A percentile compares a stretch with the other conserved stretches of the same genome.
Conservation (phyloP, 75 land plant genomes). For the Selaginella moellendorffii region DNA sequence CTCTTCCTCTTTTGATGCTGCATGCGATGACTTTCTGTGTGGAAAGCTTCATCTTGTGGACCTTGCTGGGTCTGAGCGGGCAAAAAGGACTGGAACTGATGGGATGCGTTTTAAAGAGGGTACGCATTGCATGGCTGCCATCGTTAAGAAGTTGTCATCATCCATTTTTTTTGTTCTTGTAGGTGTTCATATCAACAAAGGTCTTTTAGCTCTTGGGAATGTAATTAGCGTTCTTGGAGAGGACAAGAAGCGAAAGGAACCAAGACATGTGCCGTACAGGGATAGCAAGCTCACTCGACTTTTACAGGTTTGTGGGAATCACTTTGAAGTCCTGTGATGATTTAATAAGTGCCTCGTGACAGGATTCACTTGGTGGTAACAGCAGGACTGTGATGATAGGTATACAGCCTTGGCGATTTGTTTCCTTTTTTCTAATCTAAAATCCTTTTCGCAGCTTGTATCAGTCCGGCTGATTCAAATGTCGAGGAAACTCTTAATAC, state of each 20-base stretch:
- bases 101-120: conserved; percentile 99
- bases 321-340: too few relatives aligned
- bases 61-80: conserved; percentile 98
- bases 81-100: conserved; percentile 98
- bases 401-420: conserved; percentile 19
- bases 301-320: conserved; percentile 33
- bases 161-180: conserved; percentile 11
- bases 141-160: neutral
- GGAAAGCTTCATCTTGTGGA: conserved; percentile 96
- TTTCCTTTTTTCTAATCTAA: neutral
- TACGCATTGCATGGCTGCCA: neutral
- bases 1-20: conserved; percentile 28
- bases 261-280: conserved; percentile 92
- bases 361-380: conserved; percentile 99
- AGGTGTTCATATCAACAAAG: conserved; percentile 98
- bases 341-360: too few relatives aligned
- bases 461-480: conserved; percentile 98
- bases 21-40: conserved; percentile 81
- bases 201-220: conserved; percentile 95
- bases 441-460: conserved; percentile 55
- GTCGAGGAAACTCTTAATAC: conserved; percentile 98
- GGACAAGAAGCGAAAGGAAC: conserved; percentile 94
- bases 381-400: conserved; percentile 99
- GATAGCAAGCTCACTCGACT: conserved; percentile 98
- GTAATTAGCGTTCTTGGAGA: conserved; percentile 99